phyloP scores from a whole-genome alignment of 176 grass and related monocot genomes.

The Zoysia pacifica region DNA sequence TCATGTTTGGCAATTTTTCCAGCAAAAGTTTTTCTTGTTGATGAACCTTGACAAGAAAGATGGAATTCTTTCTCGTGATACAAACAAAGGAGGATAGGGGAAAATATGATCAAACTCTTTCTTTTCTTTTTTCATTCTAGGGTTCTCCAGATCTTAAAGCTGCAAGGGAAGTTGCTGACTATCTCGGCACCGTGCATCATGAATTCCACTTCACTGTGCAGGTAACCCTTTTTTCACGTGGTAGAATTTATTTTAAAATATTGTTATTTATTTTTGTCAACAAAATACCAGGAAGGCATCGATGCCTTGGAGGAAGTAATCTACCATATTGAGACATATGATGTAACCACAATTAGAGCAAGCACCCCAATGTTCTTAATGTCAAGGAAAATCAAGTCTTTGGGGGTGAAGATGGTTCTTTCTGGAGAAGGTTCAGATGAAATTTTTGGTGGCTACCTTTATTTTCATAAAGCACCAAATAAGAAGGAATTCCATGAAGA shows the following conservation, averaged over 20 bases:
- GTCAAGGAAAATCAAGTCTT: conserved; percentile 97
- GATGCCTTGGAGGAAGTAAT: conserved; percentile 97
- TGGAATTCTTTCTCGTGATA: neutral
- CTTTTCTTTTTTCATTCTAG: conserved; percentile 36
- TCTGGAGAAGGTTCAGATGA: conserved; percentile 98
- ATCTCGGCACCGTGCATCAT: conserved; percentile 86
- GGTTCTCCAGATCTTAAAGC: conserved; percentile 98
- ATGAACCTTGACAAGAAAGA: neutral
- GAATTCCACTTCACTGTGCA: conserved; percentile 98
- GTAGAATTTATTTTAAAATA: neutral
- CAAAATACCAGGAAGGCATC: conserved; percentile 81
- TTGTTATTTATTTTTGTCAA: conserved; percentile 22
- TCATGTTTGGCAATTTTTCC: conserved; percentile 21
- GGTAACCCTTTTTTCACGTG: conserved; percentile 44
- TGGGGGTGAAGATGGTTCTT: conserved; percentile 99
- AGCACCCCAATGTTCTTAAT: conserved; percentile 99
- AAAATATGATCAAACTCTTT: neutral
- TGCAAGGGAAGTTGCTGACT: conserved; percentile 98
- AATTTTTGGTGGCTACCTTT: conserved; percentile 97
- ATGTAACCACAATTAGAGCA: conserved; percentile 91
- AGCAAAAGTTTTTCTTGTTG: conserved; percentile 24
- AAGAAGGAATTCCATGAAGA: conserved; percentile 96
- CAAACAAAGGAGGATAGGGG: neutral
- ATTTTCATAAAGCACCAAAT: conserved; percentile 98
- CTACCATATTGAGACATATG: conserved; percentile 88